Conservation (phyloP, 805 yeast species). For the Candida loeiensis region DNA sequence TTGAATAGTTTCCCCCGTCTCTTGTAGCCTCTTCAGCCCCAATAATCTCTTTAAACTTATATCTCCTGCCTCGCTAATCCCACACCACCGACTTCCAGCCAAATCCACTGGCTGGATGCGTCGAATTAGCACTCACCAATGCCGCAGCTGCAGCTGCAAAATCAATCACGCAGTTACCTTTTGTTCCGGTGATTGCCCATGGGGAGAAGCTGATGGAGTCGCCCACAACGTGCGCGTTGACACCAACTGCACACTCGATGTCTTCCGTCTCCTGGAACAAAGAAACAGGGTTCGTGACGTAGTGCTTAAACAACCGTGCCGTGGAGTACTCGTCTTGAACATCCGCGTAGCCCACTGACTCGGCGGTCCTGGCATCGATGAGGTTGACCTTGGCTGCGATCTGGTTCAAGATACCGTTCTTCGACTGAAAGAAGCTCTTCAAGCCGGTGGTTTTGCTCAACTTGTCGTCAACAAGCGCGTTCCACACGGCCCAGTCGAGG, state of each 20-base stretch:
- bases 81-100: not conserved
- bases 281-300: slow-evolving; percentile 5
- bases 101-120: slow-evolving; percentile 1
- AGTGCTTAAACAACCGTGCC: not conserved
- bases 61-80: too few relatives aligned
- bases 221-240: slow-evolving; percentile 2
- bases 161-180: slow-evolving; percentile 8
- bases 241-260: slow-evolving; percentile 8
- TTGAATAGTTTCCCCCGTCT: too few relatives aligned
- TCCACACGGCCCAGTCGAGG: slow-evolving; percentile 1
- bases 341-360: too few relatives aligned
- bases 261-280: slow-evolving; percentile 2
- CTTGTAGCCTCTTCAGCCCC: too few relatives aligned
- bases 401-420: not conserved
- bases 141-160: slow-evolving; percentile 4
- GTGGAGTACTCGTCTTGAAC: not conserved
- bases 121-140: not conserved
- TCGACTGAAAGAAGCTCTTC: slow-evolving; percentile 4
- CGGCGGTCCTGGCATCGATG: slow-evolving; percentile 4
- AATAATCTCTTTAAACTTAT: too few relatives aligned
- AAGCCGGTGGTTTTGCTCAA: slow-evolving; percentile 2
- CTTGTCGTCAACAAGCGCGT: slow-evolving; percentile 1
- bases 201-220: not conserved
- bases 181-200: slow-evolving; percentile 6
- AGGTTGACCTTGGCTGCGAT: slow-evolving; percentile 6